Conservation (phyloP, 306 rosid species). For the Morella rubra region DNA sequence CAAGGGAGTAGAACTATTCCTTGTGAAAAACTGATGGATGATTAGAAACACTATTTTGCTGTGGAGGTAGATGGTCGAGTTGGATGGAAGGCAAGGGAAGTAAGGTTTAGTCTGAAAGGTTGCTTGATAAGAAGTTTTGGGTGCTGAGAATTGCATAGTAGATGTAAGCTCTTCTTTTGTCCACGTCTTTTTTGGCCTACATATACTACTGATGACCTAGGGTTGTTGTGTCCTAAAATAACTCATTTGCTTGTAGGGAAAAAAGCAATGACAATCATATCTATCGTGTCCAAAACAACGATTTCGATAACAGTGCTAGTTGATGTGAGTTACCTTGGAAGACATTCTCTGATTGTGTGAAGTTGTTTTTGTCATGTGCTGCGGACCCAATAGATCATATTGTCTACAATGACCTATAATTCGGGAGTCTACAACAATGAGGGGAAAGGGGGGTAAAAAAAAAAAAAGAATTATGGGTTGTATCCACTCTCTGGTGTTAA, state of each 20-base stretch:
- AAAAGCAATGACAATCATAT: too few species aligned
- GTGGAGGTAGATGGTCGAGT: not conserved
- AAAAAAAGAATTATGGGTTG: not conserved
- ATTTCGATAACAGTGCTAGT: too few species aligned
- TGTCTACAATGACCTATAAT: not conserved
- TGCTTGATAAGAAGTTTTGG: not conserved
- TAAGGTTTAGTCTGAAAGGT: not conserved
- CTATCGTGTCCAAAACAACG: too few species aligned
- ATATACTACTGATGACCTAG: not conserved
- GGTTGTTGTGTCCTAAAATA: not conserved
- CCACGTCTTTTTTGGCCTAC: not conserved
- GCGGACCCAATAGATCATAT: not conserved
- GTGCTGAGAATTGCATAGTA: not conserved
- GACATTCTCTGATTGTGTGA: not conserved
- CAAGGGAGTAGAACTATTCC: not conserved
- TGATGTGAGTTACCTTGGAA: too few species aligned
- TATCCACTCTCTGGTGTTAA: too few species aligned
- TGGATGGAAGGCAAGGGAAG: not conserved
- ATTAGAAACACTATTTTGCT: too few species aligned
- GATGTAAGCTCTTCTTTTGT: not conserved
- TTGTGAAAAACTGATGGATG: too few species aligned
- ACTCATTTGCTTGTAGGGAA: too few species aligned
- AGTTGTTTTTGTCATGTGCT: not conserved
- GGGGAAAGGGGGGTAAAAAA: not conserved
- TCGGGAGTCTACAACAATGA: not conserved